phyloP scores from a whole-genome alignment of 2,329 filamentous ascomycete species.

The Periconia digitata region DNA sequence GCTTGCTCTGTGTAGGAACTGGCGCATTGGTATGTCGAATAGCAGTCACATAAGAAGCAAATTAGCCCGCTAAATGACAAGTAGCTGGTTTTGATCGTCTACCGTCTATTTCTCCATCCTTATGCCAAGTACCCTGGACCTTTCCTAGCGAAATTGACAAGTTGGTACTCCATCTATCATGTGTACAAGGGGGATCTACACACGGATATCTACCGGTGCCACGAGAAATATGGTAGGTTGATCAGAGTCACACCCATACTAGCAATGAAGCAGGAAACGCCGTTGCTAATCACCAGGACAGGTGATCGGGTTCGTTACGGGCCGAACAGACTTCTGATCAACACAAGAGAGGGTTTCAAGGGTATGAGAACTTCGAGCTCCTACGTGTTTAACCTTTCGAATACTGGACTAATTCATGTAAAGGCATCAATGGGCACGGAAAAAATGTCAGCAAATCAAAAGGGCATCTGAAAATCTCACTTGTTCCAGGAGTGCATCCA shows the following conservation, averaged over 20 bases:
- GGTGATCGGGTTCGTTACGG: background rate
- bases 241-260: background rate
- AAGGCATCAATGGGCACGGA: background rate
- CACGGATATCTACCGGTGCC: slow-evolving; percentile 11
- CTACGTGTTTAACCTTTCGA: background rate
- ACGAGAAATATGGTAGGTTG: slow-evolving; percentile 13
- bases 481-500: background rate
- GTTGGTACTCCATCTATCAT: slow-evolving; percentile 13
- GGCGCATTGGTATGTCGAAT: no score
- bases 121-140: slow-evolving; percentile 16
- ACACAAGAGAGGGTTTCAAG: background rate
- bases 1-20: no score
- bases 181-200: slow-evolving; percentile 11
- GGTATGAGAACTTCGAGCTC: background rate
- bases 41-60: no score
- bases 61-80: no score
- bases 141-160: slow-evolving; percentile 12
- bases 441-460: background rate
- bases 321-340: background rate
- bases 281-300: background rate
- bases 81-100: background rate
- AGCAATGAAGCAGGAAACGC: background rate
- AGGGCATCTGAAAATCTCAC: background rate
- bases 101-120: slow-evolving; percentile 7
- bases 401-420: no score